These are phyloP conservation scores for Dispira simplex DNA, from an alignment of 192 early-diverging fungal species.

Conservation along the genomic window DNA sequence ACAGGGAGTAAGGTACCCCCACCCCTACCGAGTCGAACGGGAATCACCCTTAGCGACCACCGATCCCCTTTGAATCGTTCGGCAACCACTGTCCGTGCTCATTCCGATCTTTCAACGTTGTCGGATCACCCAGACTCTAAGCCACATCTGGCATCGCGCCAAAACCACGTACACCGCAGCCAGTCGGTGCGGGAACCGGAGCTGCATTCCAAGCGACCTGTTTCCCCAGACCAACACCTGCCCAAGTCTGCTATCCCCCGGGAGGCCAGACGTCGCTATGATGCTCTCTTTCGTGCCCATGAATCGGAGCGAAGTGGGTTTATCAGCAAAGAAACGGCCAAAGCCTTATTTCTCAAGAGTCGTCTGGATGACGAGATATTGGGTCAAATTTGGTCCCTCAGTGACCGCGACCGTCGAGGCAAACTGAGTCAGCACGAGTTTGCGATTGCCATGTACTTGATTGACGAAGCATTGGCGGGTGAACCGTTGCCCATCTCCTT, in stretches of 20 bases:
- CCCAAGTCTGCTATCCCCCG: neutral
- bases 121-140: too few relatives aligned
- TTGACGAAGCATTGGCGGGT: neutral
- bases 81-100: too few relatives aligned
- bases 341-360: slow-evolving; percentile 3
- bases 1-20: too few relatives aligned
- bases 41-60: too few relatives aligned
- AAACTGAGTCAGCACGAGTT: slow-evolving; percentile 3
- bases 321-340: neutral
- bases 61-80: too few relatives aligned
- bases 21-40: too few relatives aligned
- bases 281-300: neutral
- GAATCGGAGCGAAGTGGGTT: neutral
- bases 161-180: too few relatives aligned
- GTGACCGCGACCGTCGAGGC: slow-evolving; percentile 7
- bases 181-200: too few relatives aligned
- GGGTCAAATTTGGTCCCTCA: neutral
- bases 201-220: too few relatives aligned
- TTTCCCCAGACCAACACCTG: too few relatives aligned
- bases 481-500: neutral
- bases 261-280: slow-evolving; percentile 1
- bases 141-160: too few relatives aligned
- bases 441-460: slow-evolving; percentile 9
- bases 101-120: too few relatives aligned
- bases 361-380: neutral